Evolutionary conservation across 2,329 filamentous ascomycete species (phyloP).

Genomic region (Diaporthe vexans): DNA sequence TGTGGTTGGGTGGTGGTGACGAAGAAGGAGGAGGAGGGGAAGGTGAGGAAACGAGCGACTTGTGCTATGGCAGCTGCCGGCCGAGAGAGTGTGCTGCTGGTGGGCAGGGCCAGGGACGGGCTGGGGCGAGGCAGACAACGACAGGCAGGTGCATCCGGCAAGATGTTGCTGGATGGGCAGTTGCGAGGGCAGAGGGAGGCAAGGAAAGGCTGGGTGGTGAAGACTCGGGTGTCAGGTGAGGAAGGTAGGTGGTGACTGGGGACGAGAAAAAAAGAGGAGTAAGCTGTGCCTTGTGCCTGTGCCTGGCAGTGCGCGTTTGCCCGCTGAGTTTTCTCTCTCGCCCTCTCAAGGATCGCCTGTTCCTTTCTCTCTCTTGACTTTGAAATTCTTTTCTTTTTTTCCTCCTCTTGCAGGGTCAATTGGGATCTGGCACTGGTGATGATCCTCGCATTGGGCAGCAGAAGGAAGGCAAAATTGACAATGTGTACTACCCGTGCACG

Average conservation of each 20-base stretch:
- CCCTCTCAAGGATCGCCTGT: not conserved
- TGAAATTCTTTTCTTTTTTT: not conserved
- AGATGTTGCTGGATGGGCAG: not conserved
- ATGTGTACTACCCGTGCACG: not conserved
- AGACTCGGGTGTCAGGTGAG: slow-evolving; percentile 15
- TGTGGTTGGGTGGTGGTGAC: too few species aligned
- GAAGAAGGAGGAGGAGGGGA: not conserved
- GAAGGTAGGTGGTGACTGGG: not conserved
- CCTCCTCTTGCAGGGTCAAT: slow-evolving; percentile 7
- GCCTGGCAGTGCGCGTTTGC: slow-evolving; percentile 12
- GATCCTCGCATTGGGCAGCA: slow-evolving; percentile 19
- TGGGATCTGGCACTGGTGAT: not conserved
- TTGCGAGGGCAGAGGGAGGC: not conserved
- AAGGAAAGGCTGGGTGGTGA: slow-evolving; percentile 16
- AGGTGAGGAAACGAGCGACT: not conserved
- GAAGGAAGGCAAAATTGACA: not conserved
- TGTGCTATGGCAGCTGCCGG: slow-evolving; percentile 16
- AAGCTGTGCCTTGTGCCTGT: slow-evolving; percentile 12
- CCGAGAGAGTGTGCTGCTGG: not conserved
- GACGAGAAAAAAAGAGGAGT: slow-evolving; percentile 23
- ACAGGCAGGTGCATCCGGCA: slow-evolving; percentile 17
- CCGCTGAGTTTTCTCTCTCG: slow-evolving; percentile 21
- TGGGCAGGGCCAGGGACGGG: not conserved
- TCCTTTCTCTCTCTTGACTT: not conserved
- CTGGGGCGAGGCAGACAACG: slow-evolving; percentile 9